phyloP scores from a whole-genome alignment of 108 stramenopile species.

The Fragilaria crotonensis region DNA sequence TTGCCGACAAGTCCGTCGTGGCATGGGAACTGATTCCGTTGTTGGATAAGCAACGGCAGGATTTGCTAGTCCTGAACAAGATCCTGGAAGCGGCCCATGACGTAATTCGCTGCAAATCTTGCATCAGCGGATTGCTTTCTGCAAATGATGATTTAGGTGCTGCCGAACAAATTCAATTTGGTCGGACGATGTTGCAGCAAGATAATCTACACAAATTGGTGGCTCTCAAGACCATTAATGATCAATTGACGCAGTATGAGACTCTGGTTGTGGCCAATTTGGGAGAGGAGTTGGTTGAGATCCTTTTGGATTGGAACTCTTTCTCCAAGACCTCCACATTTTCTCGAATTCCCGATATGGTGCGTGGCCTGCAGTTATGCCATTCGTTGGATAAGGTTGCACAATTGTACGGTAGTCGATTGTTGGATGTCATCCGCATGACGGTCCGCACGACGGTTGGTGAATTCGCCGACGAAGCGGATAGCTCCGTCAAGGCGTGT shows the following conservation, averaged over 20 bases:
- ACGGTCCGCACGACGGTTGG: slow-evolving; percentile 85
- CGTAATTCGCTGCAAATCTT: slow-evolving; percentile 51
- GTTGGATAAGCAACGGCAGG: slow-evolving; percentile 39
- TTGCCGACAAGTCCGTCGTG: slow-evolving; percentile 42
- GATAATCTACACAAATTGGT: slow-evolving; percentile 33
- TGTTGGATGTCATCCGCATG: slow-evolving; percentile 72
- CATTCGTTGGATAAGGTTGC: slow-evolving; percentile 22
- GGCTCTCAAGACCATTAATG: slow-evolving; percentile 50
- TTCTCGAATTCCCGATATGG: slow-evolving; percentile 30
- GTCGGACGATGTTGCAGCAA: slow-evolving; percentile 37
- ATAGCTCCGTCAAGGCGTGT: slow-evolving; percentile 30
- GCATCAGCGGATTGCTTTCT: slow-evolving; percentile 58
- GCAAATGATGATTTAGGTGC: slow-evolving; percentile 70
- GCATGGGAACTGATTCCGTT: slow-evolving; percentile 49
- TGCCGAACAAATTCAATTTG: slow-evolving; percentile 65
- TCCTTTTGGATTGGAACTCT: slow-evolving; percentile 68
- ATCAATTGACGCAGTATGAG: slow-evolving; percentile 76
- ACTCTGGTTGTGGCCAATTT: slow-evolving; percentile 69
- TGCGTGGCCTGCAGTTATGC: slow-evolving; percentile 46
- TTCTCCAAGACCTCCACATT: slow-evolving; percentile 11
- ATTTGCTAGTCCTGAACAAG: slow-evolving; percentile 40
- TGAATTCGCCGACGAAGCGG: slow-evolving; percentile 54
- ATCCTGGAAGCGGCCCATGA: slow-evolving; percentile 70
- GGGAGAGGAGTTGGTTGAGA: slow-evolving; percentile 71
- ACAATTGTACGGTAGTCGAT: slow-evolving; percentile 48